Evolutionary conservation across 768 basidiomycete species (phyloP).

Genomic region (Tricholoma sp.): DNA sequence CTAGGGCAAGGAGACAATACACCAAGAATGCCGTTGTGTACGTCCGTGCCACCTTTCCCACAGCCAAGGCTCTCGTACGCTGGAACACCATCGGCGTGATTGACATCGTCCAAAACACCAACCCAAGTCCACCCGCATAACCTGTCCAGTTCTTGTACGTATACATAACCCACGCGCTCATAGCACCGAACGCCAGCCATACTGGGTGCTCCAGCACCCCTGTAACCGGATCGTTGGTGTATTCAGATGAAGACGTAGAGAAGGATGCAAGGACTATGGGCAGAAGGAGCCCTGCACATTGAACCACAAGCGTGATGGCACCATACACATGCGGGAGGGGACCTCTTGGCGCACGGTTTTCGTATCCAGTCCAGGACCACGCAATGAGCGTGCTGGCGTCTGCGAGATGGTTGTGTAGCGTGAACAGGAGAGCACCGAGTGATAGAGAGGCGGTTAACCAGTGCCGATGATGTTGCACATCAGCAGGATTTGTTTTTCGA

Average conservation of each 20-base stretch:
- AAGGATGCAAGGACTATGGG: constrained; percentile 23
- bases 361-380: constrained; percentile 90
- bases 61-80: constrained; percentile 32
- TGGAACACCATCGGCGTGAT: constrained; percentile 51
- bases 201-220: constrained; percentile 36
- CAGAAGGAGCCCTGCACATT: constrained; percentile 51
- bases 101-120: constrained; percentile 62
- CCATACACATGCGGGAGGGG: constrained; percentile 71
- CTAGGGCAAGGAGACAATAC: constrained; percentile 58
- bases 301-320: constrained; percentile 59
- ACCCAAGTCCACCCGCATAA: constrained; percentile 59
- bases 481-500: neutral
- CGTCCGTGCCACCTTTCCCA: constrained; percentile 40
- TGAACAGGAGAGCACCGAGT: constrained; percentile 65
- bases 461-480: neutral
- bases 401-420: constrained; percentile 64
- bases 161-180: constrained; percentile 53
- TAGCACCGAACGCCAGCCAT: constrained; percentile 53
- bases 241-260: constrained; percentile 14
- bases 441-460: constrained; percentile 41
- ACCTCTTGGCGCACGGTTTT: constrained; percentile 52
- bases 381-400: constrained; percentile 77
- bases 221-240: constrained; percentile 15
- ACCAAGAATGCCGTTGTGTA: constrained; percentile 55
- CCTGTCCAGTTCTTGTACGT: constrained; percentile 60